Evolutionary conservation across 768 basidiomycete genomes (phyloP), one percentile per base, ranked within the genome.

Genomic region (Vararia minispora): DNA sequence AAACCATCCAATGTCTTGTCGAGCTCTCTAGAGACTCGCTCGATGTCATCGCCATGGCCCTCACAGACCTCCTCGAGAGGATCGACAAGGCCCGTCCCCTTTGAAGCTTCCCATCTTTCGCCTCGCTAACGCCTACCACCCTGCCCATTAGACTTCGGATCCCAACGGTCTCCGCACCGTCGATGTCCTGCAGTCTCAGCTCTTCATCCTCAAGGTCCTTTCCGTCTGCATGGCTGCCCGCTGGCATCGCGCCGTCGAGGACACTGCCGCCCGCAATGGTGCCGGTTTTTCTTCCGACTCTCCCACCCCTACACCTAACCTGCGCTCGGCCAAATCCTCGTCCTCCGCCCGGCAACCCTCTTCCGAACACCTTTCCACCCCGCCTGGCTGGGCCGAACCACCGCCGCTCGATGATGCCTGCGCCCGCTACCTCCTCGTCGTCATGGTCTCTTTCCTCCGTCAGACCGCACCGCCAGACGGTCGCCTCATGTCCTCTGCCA

Each of bases 121-220:
- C 14, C 13, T 14, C 4, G 20, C 20, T 26, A n/a, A n/a, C 23
- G 21, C 25, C 42, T 14, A 13, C 28, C 17, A 23, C 10, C n/a
- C 24, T 25, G 17, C 25, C 24, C 33, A 31, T 42, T 48, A 79
- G 69, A 79, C 76, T 63, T 62, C 65, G 43, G 72, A 76, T 49
- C 45, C 58, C 11, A 59, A 65, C 18, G 74, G 72, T 2, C 61
- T 65, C 38, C 60, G 71, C 40, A 64, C 77, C 3, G 64, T 85
- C 13, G 81, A 88, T 40, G 71, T 80, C 29, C 68, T 90, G 4
- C 88, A 92, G 52, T 91, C 89, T 0, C 85, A 91, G 54, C 65
- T 92, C 2, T 87, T 86, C 49, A 60, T 92, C 27, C 67, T 91
- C 50, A 88, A 91, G 59, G 76, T 91, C 17, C 58, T 94, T 10